phyloP scores from a whole-genome alignment of 129 eudicot species.

The Centella asiatica region DNA sequence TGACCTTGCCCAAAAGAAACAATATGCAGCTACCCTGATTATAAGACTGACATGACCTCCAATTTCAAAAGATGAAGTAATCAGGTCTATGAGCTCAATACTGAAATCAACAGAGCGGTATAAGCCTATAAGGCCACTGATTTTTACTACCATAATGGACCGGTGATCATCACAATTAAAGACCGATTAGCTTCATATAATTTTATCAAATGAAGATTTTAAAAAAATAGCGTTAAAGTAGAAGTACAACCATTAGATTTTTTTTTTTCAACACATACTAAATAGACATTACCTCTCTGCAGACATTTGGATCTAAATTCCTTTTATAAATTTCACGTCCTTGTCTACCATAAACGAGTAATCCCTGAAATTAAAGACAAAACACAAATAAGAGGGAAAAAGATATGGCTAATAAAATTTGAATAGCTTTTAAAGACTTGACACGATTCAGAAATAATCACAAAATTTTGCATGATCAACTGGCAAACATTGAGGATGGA shows the following conservation, averaged over 20 bases:
- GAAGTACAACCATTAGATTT: no score
- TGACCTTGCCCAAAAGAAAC: background rate
- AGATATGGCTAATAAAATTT: background rate
- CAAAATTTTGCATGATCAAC: background rate
- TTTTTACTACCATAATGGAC: background rate
- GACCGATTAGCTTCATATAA: background rate
- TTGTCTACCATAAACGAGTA: conserved; percentile 88
- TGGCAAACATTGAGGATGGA: background rate
- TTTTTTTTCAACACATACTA: background rate
- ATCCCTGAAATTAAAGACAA: conserved; percentile 48
- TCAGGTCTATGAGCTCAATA: background rate
- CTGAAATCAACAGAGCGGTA: background rate
- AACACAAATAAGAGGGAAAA: conserved; percentile 3
- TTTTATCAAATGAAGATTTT: no score
- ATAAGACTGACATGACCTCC: no score
- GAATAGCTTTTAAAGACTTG: background rate
- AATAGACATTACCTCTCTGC: conserved; percentile 59
- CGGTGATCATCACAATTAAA: background rate
- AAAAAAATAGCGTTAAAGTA: no score
- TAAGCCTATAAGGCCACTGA: background rate
- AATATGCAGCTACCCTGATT: background rate
- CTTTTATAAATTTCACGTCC: conserved; percentile 78
- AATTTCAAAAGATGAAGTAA: background rate
- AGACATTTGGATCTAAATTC: conserved; percentile 54
- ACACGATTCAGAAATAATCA: no score